A percentile compares a stretch with the other conserved stretches of the same genome.
phyloP scores from a whole-genome alignment of 371 early-diverging fungal species.

The Mortierella sp. region DNA sequence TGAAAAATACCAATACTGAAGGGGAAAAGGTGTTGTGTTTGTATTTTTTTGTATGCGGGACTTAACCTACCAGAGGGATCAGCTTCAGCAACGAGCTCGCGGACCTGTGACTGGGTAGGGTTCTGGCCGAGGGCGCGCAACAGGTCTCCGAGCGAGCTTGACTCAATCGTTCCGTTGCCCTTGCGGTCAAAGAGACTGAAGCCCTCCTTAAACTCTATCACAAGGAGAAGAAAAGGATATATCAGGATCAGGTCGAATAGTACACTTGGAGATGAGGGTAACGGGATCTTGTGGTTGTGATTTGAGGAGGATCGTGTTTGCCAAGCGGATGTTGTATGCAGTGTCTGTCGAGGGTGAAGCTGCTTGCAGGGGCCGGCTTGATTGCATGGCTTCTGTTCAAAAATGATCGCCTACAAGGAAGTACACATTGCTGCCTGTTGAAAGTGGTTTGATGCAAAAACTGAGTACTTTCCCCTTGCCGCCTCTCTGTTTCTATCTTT shows the following conservation, averaged over 20 bases:
- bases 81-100: slow-evolving; percentile 74
- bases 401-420: not conserved
- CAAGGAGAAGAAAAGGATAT: not conserved
- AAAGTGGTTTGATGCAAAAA: not conserved
- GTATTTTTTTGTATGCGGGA: too few species aligned
- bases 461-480: not conserved
- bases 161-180: slow-evolving; percentile 89
- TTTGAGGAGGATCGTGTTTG: not conserved
- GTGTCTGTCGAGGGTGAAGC: not conserved
- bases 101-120: slow-evolving; percentile 88
- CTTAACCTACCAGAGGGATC: slow-evolving; percentile 58
- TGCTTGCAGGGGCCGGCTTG: too few species aligned
- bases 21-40: too few species aligned
- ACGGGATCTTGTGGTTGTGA: not conserved
- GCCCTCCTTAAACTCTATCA: slow-evolving; percentile 87
- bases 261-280: not conserved
- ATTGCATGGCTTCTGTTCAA: not conserved
- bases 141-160: slow-evolving; percentile 81
- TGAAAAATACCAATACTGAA: too few species aligned
- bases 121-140: slow-evolving; percentile 89
- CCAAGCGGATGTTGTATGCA: not conserved
- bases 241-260: not conserved
- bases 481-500: not conserved
- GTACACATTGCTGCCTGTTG: not conserved
- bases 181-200: slow-evolving; percentile 94